Conservation (phyloP, 768 basidiomycete genomes). For the Boletus fagicola region DNA sequence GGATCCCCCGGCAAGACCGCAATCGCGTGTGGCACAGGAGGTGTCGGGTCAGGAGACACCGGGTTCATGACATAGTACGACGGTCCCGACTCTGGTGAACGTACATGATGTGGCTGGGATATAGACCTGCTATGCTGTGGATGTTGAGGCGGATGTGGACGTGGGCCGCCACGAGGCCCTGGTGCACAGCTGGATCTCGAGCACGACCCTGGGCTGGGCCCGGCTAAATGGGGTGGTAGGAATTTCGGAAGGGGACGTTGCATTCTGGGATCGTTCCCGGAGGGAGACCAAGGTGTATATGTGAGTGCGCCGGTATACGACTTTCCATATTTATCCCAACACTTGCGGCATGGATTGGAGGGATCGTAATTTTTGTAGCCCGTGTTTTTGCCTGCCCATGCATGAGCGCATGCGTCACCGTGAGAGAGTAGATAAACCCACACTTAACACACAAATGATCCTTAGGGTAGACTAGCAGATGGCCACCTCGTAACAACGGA, state of each 20-base stretch:
- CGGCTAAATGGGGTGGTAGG: slow-evolving; percentile 21
- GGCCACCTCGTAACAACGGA: slow-evolving; percentile 60
- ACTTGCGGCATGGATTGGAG: slow-evolving; percentile 62
- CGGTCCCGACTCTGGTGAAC: background rate
- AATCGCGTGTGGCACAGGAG: slow-evolving; percentile 41
- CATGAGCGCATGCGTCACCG: background rate
- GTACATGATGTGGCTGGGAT: slow-evolving; percentile 13
- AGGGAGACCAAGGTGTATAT: slow-evolving; percentile 44
- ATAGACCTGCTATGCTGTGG: slow-evolving; percentile 17
- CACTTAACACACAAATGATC: slow-evolving; percentile 67
- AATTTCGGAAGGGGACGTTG: slow-evolving; percentile 31
- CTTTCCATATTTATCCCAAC: slow-evolving; percentile 70
- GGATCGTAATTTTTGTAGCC: slow-evolving; percentile 75
- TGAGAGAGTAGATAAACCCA: slow-evolving; percentile 29
- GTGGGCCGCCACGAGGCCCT: too few relatives aligned
- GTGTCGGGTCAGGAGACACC: slow-evolving; percentile 5
- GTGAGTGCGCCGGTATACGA: slow-evolving; percentile 59
- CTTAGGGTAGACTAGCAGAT: slow-evolving; percentile 68
- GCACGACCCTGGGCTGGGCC: background rate
- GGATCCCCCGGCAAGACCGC: slow-evolving; percentile 64
- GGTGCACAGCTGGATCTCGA: too few relatives aligned
- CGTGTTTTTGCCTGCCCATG: slow-evolving; percentile 57
- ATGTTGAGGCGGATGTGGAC: background rate
- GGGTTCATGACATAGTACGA: slow-evolving; percentile 32
- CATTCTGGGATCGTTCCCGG: slow-evolving; percentile 23